These are phyloP conservation scores for Leccinum rimulosum DNA, from an alignment of 768 basidiomycete species.

Conservation along the genomic window DNA sequence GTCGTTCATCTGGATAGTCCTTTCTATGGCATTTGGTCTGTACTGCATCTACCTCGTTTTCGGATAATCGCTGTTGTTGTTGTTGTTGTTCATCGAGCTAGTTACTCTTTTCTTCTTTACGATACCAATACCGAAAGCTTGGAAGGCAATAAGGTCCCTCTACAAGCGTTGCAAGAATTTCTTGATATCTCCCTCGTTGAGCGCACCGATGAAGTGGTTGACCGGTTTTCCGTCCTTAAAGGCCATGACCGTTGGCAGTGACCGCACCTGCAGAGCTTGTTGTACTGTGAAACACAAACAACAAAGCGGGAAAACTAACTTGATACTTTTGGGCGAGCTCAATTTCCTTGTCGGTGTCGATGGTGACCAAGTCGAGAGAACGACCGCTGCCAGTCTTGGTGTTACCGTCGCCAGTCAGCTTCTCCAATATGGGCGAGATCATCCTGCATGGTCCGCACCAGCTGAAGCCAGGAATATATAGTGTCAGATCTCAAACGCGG, in stretches of 20 bases:
- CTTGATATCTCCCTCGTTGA: constrained; percentile 42
- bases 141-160: constrained; percentile 1
- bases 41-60: constrained; percentile 14
- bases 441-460: constrained; percentile 79
- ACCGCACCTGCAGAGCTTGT: constrained; percentile 49
- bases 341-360: constrained; percentile 57
- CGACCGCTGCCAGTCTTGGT: constrained; percentile 50
- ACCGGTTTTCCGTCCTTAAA: constrained; percentile 63
- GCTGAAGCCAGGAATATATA: constrained; percentile 33
- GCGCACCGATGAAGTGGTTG: constrained; percentile 62
- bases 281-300: background rate
- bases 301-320: constrained; percentile 27
- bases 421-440: constrained; percentile 68
- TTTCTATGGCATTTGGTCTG: constrained; percentile 11
- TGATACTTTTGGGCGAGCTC: constrained; percentile 50
- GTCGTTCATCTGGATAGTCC: background rate
- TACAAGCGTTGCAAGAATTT: constrained; percentile 45
- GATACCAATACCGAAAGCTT: constrained; percentile 13
- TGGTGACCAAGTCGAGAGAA: constrained; percentile 68
- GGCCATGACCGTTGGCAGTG: constrained; percentile 79
- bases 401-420: constrained; percentile 45
- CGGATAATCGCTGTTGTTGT: constrained; percentile 3
- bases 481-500: constrained; percentile 3
- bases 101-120: constrained; percentile 7
- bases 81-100: constrained; percentile 10